A percentile compares a stretch with the other conserved stretches of the same genome.
Conservation (phyloP, 2,329 filamentous ascomycete genomes). For the Alternaria sp. region DNA sequence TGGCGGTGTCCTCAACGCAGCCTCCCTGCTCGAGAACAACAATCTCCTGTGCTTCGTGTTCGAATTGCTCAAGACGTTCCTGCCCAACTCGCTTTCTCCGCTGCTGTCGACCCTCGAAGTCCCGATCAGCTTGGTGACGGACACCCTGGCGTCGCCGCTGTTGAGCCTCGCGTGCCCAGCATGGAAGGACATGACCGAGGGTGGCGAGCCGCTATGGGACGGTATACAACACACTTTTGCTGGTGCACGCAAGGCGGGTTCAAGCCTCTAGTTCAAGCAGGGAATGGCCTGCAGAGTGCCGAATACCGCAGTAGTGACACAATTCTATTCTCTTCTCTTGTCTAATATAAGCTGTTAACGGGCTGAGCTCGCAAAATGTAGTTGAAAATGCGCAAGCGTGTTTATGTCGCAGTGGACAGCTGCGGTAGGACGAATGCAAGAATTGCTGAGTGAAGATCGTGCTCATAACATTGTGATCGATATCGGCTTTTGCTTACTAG, state of each 20-base stretch:
- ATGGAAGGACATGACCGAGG: slow-evolving; percentile 26
- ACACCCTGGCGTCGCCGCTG: slow-evolving; percentile 26
- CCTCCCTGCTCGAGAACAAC: slow-evolving; percentile 48
- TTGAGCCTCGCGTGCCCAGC: slow-evolving; percentile 32
- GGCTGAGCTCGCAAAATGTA: not conserved
- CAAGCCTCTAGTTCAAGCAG: not conserved
- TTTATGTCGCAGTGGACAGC: not conserved
- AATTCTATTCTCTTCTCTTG: not conserved
- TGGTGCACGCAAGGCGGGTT: slow-evolving; percentile 16
- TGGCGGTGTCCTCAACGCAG: slow-evolving; percentile 20
- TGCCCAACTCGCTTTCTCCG: slow-evolving; percentile 42
- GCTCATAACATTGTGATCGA: not conserved
- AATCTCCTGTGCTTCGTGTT: slow-evolving; percentile 48
- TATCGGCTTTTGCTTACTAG: not conserved
- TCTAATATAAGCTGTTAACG: not conserved
- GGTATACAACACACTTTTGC: slow-evolving; percentile 15
- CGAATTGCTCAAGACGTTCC: slow-evolving; percentile 42
- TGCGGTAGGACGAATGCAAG: not conserved
- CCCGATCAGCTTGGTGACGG: slow-evolving; percentile 28
- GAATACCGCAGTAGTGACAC: not conserved
- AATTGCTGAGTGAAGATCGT: not conserved
- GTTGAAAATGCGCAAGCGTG: not conserved
- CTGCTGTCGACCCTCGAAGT: slow-evolving; percentile 31
- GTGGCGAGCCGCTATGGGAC: slow-evolving; percentile 27
- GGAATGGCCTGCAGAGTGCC: not conserved